Evolutionary conservation across 2,329 filamentous ascomycete genomes (phyloP).

Genomic region (Curvularia spicifera): DNA sequence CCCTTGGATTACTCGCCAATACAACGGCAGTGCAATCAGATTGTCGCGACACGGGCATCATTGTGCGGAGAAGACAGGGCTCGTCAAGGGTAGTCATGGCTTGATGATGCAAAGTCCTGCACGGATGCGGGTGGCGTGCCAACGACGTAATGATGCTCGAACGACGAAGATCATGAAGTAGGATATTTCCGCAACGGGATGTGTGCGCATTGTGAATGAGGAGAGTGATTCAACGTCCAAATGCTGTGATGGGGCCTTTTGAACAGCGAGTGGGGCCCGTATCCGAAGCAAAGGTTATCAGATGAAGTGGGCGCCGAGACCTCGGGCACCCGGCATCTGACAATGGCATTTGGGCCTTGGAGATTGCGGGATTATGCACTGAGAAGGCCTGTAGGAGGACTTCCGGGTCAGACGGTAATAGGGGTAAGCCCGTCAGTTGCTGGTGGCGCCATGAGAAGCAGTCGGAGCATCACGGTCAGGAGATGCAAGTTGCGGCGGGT

Average conservation of each 20-base stretch:
- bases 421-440: conserved; percentile 1
- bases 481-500: neutral
- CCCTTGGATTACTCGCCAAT: neutral
- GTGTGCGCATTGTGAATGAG: conserved; percentile 3
- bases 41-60: neutral
- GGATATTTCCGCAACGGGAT: neutral
- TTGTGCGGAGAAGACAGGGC: neutral
- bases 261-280: conserved; percentile 3
- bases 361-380: conserved; percentile 11
- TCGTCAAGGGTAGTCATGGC: neutral
- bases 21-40: neutral
- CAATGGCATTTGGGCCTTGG: conserved; percentile 5
- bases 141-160: conserved; percentile 13
- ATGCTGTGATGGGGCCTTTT: neutral
- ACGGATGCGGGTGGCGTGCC: conserved; percentile 6
- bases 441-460: conserved; percentile 3
- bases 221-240: neutral
- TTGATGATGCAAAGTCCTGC: neutral
- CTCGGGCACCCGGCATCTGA: conserved; percentile 9
- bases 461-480: conserved; percentile 6
- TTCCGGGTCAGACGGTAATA: neutral
- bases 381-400: neutral
- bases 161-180: neutral
- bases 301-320: conserved; percentile 15
- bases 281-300: conserved; percentile 14